Conservation (phyloP, 169 alveolate genomes). For the Plasmodium billcollinsi region DNA sequence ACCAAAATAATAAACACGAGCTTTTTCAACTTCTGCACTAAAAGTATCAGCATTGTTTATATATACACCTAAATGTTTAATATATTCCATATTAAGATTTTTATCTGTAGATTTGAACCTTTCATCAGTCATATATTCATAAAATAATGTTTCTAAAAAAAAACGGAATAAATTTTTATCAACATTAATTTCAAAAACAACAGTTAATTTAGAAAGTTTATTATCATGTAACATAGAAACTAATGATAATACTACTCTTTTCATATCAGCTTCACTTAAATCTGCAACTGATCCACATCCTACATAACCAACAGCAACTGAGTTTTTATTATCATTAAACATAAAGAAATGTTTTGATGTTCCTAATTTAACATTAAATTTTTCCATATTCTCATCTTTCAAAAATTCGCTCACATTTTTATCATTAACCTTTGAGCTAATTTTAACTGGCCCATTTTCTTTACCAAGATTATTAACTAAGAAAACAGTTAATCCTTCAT, state of each 20-base stretch:
- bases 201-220: slow-evolving; percentile 24
- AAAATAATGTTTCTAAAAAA: slow-evolving; percentile 45
- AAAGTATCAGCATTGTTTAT: slow-evolving; percentile 32
- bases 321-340: slow-evolving; percentile 32
- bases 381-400: slow-evolving; percentile 24
- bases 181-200: slow-evolving; percentile 42
- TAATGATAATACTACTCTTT: slow-evolving; percentile 31
- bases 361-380: slow-evolving; percentile 64
- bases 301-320: slow-evolving; percentile 21
- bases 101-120: slow-evolving; percentile 57
- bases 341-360: slow-evolving; percentile 45
- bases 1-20: slow-evolving; percentile 42
- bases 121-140: slow-evolving; percentile 66
- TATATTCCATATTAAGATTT: not conserved
- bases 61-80: slow-evolving; percentile 14
- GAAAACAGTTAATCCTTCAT: slow-evolving; percentile 30
- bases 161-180: slow-evolving; percentile 42
- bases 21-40: slow-evolving; percentile 22
- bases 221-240: slow-evolving; percentile 31
- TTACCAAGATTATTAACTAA: slow-evolving; percentile 29
- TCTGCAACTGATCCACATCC: slow-evolving; percentile 62
- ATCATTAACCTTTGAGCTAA: slow-evolving; percentile 22
- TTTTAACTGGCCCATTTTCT: slow-evolving; percentile 16
- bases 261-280: slow-evolving; percentile 32
- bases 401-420: slow-evolving; percentile 23